Evolutionary conservation across 2,329 filamentous ascomycete species (phyloP).

Genomic region (Coniochaeta prunicola): DNA sequence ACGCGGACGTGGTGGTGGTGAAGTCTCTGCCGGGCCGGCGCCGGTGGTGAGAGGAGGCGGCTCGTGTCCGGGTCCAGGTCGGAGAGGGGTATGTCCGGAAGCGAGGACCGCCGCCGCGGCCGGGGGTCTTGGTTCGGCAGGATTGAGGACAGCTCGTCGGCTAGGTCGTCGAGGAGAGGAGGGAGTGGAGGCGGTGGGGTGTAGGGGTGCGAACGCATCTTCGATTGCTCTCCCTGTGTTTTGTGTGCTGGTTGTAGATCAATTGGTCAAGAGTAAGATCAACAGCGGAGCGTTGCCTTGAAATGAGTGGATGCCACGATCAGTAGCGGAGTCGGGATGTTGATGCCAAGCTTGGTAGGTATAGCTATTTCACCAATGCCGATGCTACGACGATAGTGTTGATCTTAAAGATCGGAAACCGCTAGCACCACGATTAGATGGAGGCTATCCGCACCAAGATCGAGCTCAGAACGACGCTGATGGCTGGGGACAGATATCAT

Average conservation of each 20-base stretch:
- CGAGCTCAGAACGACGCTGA: not conserved
- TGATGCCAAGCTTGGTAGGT: not conserved
- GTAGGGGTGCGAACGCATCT: slow-evolving; percentile 19
- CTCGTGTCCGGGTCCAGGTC: slow-evolving; percentile 23
- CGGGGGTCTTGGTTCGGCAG: slow-evolving; percentile 14
- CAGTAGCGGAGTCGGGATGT: not conserved
- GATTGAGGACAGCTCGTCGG: slow-evolving; percentile 11
- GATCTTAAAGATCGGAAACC: not conserved
- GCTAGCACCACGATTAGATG: not conserved
- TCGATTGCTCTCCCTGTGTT: not conserved
- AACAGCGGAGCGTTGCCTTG: not conserved
- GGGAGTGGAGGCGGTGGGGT: slow-evolving; percentile 19
- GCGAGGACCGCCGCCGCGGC: slow-evolving; percentile 6
- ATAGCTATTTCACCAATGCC: not conserved
- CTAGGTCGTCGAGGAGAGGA: slow-evolving; percentile 14
- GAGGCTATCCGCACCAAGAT: not conserved
- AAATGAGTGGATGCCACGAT: not conserved
- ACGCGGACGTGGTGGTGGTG: slow-evolving; percentile 25
- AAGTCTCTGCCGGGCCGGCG: not conserved
- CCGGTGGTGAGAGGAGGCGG: slow-evolving; percentile 17
- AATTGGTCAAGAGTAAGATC: not conserved
- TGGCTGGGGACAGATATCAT: not conserved
- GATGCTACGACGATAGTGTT: not conserved
- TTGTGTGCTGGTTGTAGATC: not conserved
- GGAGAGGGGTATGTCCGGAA: slow-evolving; percentile 12